A percentile compares a stretch with the other conserved stretches of the same genome.
phyloP scores from a whole-genome alignment of 345 rosid species.

The Carallia brachiata region DNA sequence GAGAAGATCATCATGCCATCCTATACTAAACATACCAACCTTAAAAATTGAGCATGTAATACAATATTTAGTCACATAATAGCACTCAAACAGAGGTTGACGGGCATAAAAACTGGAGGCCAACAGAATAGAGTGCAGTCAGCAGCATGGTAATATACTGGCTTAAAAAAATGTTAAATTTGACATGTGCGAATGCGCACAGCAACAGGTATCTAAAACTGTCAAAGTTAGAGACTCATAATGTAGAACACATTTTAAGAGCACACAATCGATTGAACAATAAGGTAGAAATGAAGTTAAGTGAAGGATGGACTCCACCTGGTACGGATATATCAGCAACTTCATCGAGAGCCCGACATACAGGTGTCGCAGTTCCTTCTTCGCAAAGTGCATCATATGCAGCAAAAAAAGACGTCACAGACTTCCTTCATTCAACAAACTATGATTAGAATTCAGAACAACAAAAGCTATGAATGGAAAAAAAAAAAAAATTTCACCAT shows the following conservation, averaged over 20 bases:
- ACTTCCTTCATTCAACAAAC: slow-evolving; percentile 57
- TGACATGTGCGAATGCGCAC: no score
- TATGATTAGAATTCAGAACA: not conserved
- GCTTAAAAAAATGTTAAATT: no score
- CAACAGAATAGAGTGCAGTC: not conserved
- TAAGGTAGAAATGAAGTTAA: not conserved
- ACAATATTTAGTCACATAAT: not conserved
- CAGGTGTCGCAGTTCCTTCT: slow-evolving; percentile 91
- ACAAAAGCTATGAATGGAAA: slow-evolving; percentile 5
- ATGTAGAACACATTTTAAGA: not conserved
- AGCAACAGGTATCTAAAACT: not conserved
- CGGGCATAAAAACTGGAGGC: not conserved
- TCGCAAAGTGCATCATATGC: slow-evolving; percentile 87
- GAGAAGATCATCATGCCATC: not conserved
- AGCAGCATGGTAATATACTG: not conserved
- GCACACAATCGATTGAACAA: not conserved
- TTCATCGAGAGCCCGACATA: slow-evolving; percentile 89
- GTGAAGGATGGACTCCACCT: slow-evolving; percentile 41
- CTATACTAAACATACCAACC: not conserved
- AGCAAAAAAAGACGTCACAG: slow-evolving; percentile 75
- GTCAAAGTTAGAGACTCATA: not conserved
- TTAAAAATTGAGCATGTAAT: not conserved
- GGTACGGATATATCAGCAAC: slow-evolving; percentile 90
- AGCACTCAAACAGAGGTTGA: not conserved
- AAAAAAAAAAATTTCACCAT: not conserved